Evolutionary conservation across 768 basidiomycete genomes (phyloP), one percentile per base, ranked within the genome.

Genomic region (Floccularia luteovirens): DNA sequence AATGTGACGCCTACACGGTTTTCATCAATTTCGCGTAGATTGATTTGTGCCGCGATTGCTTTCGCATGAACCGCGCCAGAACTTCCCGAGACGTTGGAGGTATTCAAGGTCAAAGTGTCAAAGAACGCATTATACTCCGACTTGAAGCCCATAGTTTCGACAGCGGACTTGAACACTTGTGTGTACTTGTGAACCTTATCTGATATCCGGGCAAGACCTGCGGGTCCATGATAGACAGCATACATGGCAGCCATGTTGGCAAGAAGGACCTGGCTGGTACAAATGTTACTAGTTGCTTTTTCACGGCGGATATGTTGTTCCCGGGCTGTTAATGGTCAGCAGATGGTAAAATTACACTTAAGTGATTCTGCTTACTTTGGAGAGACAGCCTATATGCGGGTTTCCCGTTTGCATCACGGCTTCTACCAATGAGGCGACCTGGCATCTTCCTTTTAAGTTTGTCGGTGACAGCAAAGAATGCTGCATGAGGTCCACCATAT

Each of bases 231-330:
- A 59, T 96, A 98, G 16, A 97, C 79, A 4, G 92, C 92, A 55
- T 91, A 92, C 94, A 99, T 97, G 24, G 93, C 92, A 14, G 96
- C 90, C 90, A 97, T 97, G 63, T 99, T 99, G 14, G 96, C 96
- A 20, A 99, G 84, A 13, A 99, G 77, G 0, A 91, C 96, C 63
- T 99, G 93, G 49, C 88, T 90, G 4, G 96, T 99, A 58, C 96
- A 99, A 43, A 99, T 96, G 56, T 98, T 98, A 55, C 89, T 92
- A 3, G 96, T 99, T 0, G 96, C 94, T 66, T 92, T 97, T 59
- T 99, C 94, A 16, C 94, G 86, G 43, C 94, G 85, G 47, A 97
- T 96, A 54, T 96, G 92, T 61, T 94, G 93, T 58, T 96, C 91
- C 20, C 92, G 87, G 43, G 93, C 90, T 94, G 43, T 11, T 31